Percentiles rank a stretch among this genome's conserved stretches.
Conservation (phyloP, 441 rosid genomes). For the Aquilaria agallochum region DNA sequence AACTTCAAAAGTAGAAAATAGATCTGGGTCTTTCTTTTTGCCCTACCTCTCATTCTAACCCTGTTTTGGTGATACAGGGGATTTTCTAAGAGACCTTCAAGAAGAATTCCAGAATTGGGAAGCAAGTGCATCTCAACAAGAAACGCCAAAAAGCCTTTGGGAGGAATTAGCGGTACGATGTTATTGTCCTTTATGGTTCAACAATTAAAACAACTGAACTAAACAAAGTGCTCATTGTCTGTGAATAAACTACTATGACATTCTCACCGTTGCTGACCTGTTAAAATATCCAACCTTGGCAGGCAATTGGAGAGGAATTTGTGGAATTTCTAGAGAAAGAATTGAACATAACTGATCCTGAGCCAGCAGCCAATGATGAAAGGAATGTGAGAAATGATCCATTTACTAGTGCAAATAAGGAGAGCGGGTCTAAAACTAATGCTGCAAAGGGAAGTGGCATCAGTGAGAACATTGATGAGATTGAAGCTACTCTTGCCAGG, state of each 20-base stretch:
- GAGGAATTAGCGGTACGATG: conserved; percentile 80
- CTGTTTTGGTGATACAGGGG: conserved; percentile 50
- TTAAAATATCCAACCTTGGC: conserved; percentile 10
- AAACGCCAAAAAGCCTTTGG: conserved; percentile 95
- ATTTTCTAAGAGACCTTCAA: conserved; percentile 88
- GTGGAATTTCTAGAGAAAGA: conserved; percentile 97
- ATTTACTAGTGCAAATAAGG: conserved; percentile 25
- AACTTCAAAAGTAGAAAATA: background rate
- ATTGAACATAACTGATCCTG: conserved; percentile 66
- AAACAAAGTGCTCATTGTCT: background rate
- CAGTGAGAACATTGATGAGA: conserved; percentile 75
- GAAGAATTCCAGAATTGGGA: conserved; percentile 93
- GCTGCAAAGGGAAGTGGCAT: conserved; percentile 48
- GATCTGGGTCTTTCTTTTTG: too few relatives aligned
- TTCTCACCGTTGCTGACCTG: conserved; percentile 2
- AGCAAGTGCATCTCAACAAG: conserved; percentile 70
- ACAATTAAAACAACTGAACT: background rate
- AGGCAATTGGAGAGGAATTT: conserved; percentile 97
- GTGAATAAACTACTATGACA: background rate
- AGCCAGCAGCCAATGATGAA: conserved; percentile 29
- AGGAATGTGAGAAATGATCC: conserved; percentile 21
- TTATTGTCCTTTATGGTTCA: background rate
- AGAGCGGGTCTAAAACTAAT: conserved; percentile 22
- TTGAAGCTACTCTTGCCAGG: conserved; percentile 85
- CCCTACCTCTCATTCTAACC: background rate